phyloP scores from a whole-genome alignment of 2,329 filamentous ascomycete species.

The Aspergillus sp. region DNA sequence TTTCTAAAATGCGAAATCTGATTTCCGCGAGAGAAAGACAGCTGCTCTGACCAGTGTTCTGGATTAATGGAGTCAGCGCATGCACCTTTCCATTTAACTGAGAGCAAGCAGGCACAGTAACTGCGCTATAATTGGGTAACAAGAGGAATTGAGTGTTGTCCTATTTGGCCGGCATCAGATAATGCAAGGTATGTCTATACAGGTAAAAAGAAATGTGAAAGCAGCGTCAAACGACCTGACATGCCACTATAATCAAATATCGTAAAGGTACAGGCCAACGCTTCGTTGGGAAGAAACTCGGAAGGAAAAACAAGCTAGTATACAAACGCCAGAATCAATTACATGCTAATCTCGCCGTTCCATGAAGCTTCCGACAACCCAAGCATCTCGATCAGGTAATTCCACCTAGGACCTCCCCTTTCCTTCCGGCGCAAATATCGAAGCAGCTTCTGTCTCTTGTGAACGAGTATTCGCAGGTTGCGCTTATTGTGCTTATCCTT shows the following conservation, averaged over 20 bases:
- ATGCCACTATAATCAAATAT: not conserved
- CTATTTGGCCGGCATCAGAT: not conserved
- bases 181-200: not conserved
- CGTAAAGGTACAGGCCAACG: constrained; percentile 20
- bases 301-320: constrained; percentile 12
- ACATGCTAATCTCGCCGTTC: constrained; percentile 83
- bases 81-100: no score
- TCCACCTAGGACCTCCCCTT: constrained; percentile 86
- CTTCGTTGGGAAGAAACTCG: constrained; percentile 10
- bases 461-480: constrained; percentile 80
- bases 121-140: not conserved
- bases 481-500: constrained; percentile 95
- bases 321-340: constrained; percentile 30
- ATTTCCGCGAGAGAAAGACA: no score
- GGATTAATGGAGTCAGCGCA: no score
- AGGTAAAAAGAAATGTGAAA: not conserved
- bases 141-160: not conserved
- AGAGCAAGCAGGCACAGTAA: not conserved
- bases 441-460: constrained; percentile 84
- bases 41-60: no score
- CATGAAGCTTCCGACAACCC: constrained; percentile 86
- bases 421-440: constrained; percentile 87
- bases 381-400: constrained; percentile 77
- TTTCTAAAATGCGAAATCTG: no score
- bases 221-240: not conserved